Evolutionary conservation across 257 asterid genomes (phyloP).

Genomic region (Primulina huaijiensis): DNA sequence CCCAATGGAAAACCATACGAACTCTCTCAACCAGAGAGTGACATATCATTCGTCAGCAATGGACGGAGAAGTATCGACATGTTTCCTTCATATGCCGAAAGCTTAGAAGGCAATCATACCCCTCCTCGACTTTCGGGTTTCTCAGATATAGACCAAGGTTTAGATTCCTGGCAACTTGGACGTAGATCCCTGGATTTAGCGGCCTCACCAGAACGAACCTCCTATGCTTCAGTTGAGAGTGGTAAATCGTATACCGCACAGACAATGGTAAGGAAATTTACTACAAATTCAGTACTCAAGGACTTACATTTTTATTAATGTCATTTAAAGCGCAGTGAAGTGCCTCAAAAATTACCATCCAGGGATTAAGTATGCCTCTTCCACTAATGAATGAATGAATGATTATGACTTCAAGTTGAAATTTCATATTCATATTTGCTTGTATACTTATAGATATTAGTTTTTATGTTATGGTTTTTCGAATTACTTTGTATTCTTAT

Average conservation of each 20-base stretch:
- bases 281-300: background rate
- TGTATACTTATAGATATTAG: background rate
- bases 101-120: slow-evolving; percentile 49
- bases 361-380: background rate
- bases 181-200: slow-evolving; percentile 55
- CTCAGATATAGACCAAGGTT: slow-evolving; percentile 53
- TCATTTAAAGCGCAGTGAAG: background rate
- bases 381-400: background rate
- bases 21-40: slow-evolving; percentile 60
- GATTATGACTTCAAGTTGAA: background rate
- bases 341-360: background rate
- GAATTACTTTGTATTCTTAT: background rate
- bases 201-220: slow-evolving; percentile 43
- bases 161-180: slow-evolving; percentile 45
- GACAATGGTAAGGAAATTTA: slow-evolving; percentile 36
- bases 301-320: background rate
- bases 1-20: slow-evolving; percentile 82
- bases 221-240: slow-evolving; percentile 38
- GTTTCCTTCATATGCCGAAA: slow-evolving; percentile 50
- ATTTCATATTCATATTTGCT: background rate
- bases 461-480: background rate
- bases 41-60: slow-evolving; percentile 79
- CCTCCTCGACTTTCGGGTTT: slow-evolving; percentile 78
- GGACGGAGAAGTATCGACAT: slow-evolving; percentile 67
- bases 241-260: slow-evolving; percentile 43